phyloP scores from a whole-genome alignment of 345 rosid species.

The Reutealis trisperma region DNA sequence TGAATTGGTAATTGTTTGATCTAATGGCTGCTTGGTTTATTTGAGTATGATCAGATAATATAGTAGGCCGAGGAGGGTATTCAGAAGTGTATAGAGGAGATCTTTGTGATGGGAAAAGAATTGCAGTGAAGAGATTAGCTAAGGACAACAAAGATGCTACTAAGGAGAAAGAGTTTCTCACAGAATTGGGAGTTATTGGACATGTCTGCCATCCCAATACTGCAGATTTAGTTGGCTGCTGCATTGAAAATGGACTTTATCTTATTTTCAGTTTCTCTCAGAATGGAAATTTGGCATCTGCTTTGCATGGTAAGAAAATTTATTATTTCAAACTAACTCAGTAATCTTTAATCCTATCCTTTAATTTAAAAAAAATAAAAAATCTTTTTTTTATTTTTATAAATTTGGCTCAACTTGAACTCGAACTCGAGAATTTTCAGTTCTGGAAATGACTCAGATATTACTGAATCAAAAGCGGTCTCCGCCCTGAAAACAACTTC shows the following conservation, averaged over 20 bases:
- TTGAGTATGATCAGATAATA: constrained; percentile 48
- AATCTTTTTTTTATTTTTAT: too few species aligned
- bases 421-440: too few species aligned
- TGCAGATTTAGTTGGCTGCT: constrained; percentile 77
- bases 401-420: too few species aligned
- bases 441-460: too few species aligned
- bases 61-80: constrained; percentile 85
- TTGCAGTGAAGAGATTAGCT: constrained; percentile 84
- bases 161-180: constrained; percentile 86
- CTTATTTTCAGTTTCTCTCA: constrained; percentile 78
- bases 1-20: not conserved
- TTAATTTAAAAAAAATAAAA: too few species aligned
- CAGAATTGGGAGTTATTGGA: constrained; percentile 77
- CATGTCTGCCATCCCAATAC: constrained; percentile 88
- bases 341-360: too few species aligned
- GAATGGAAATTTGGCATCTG: constrained; percentile 73
- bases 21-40: not conserved
- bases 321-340: too few species aligned
- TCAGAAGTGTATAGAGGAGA: constrained; percentile 92
- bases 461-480: too few species aligned
- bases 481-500: too few species aligned
- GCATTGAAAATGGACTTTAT: constrained; percentile 83
- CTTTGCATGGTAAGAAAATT: constrained; percentile 61
- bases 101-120: constrained; percentile 61
- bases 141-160: constrained; percentile 70